Base-by-base conservation (phyloP, 2,329 filamentous ascomycete species). In the Atkinsonella hypoxylon region DNA sequence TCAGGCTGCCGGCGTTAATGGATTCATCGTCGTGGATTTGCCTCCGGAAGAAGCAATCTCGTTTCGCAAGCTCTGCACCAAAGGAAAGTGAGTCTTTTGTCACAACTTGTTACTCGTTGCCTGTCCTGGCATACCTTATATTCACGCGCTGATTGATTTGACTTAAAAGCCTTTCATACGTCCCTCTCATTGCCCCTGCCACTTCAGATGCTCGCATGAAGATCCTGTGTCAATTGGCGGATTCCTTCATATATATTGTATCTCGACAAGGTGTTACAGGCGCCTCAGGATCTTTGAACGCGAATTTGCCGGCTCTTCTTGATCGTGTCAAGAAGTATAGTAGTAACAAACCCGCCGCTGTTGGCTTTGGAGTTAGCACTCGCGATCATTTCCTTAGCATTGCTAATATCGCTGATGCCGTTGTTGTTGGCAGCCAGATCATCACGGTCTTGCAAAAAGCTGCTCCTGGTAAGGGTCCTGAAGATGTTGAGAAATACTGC, bases 221-320 rank as follows among this genome's bases (percentile, higher is more conserved):
- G 71, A 78, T 96, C 40, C 83, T 98, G 12, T 98, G 93, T 79
- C 83, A 88, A 67, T 91, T 98, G 56, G 93, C 93, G 63, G 91
- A 97, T 70, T 96, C 90, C 3, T 98, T 97, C 74, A 95, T 98
- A 70, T 98, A 98, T 67, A 90, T 98, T 54, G 93, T 98, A 51
- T 97, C 91, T 26, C 80, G 91, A 60, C 94, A 95, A 85, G 93
- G 93, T 60, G 91, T 97, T 51, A 98, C 93, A 10, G 93, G 93
- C 60, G 93, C 89, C 13, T 84, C 83, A 1, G 90, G 90, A 34
- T 82, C 82, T 26, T 72, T 98, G 61, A 95, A 88, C 67, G 76
- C 83, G 43, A 83, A 85, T 52, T 79, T 98, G 34, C 89, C 90
- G 13, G 82, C 86, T 48, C 78, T 98, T 38, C 74, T 98, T 52